Evolutionary conservation across 2,329 filamentous ascomycete species (phyloP), one percentile per base, ranked within the genome.

Genomic region (Nemania diffusa): DNA sequence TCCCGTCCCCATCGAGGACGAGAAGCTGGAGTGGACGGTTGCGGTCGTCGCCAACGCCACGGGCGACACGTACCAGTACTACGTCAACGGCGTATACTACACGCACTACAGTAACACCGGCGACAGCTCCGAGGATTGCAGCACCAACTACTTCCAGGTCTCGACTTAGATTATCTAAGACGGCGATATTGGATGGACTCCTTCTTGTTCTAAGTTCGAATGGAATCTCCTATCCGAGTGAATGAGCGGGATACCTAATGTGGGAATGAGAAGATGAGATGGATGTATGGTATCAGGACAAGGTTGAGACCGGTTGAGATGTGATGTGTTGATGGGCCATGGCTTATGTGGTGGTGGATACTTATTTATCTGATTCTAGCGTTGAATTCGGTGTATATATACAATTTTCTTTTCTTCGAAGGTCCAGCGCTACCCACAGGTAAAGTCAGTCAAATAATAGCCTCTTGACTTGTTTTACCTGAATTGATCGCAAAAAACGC

Each of bases 1-100:
- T 59, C 57, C 57, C 46, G 44, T 59, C 29, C 46, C 57, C 46
- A 55, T 62, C 29, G 42, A 62, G 51, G 22, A 62, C 17, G 40
- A 62, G 51, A 62, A 56, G 40, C 40, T 62, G 1, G 51, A 48
- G 51, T 62, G 59, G 59, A 62, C 59, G 40, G 51, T 62, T 62
- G 59, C 26, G 42, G 51, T 62, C 27, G 13, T 62, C 51, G 59
- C 51, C 51, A 56, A 62, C 51, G 15, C 9, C 40, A 62, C 51
- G 13, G 59, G 59, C 51, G 59, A 48, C 27, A 51, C 48, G 40
- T 62, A 62, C 51, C 51, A 56, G 40, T 62, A 56, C 51, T 62
- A 48, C 40, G 27, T 9, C 59, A 9, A 37, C 40, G 59, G 59
- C 51, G 37, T 26, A 20, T 62, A 62, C 59, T 56, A 37, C 51